Conservation (phyloP, 1,284 basidiomycete species). For the Peniophora sp. region DNA sequence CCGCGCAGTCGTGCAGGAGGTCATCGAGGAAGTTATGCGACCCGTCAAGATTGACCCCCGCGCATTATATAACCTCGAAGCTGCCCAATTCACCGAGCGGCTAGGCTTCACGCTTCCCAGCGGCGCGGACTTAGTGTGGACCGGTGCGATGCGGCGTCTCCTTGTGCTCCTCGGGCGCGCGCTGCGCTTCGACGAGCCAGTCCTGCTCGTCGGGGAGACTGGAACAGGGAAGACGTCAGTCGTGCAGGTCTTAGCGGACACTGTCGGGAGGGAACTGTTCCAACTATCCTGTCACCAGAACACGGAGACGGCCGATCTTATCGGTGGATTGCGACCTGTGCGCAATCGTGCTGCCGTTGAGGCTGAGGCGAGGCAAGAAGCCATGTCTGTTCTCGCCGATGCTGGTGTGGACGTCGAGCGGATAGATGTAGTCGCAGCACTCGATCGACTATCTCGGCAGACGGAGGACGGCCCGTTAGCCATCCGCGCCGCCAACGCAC, state of each 20-base stretch:
- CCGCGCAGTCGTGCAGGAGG: slow-evolving; percentile 83
- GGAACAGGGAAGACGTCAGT: slow-evolving; percentile 98
- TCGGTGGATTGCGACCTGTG: slow-evolving; percentile 91
- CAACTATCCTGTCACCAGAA: slow-evolving; percentile 97
- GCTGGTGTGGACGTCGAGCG: not conserved
- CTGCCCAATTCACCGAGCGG: slow-evolving; percentile 34
- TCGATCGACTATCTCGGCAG: not conserved
- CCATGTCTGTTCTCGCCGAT: slow-evolving; percentile 11
- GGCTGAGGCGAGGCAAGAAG: slow-evolving; percentile 38
- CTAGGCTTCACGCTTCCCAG: slow-evolving; percentile 52
- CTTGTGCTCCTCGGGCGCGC: slow-evolving; percentile 82
- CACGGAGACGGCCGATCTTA: slow-evolving; percentile 97
- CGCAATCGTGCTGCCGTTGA: slow-evolving; percentile 62
- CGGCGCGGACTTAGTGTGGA: slow-evolving; percentile 73
- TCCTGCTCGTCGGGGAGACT: slow-evolving; percentile 97
- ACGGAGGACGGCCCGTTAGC: slow-evolving; percentile 30
- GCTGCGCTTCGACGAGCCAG: slow-evolving; percentile 87
- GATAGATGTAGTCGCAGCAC: slow-evolving; percentile 11
- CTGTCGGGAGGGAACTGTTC: slow-evolving; percentile 56
- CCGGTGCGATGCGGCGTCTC: slow-evolving; percentile 85
- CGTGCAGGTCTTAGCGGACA: slow-evolving; percentile 83
- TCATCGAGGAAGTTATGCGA: slow-evolving; percentile 88
- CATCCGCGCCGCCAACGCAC: slow-evolving; percentile 31
- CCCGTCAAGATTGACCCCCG: slow-evolving; percentile 72
- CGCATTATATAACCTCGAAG: slow-evolving; percentile 59